phyloP scores from a whole-genome alignment of 2,329 filamentous ascomycete species.

The Fusarium buxicola region DNA sequence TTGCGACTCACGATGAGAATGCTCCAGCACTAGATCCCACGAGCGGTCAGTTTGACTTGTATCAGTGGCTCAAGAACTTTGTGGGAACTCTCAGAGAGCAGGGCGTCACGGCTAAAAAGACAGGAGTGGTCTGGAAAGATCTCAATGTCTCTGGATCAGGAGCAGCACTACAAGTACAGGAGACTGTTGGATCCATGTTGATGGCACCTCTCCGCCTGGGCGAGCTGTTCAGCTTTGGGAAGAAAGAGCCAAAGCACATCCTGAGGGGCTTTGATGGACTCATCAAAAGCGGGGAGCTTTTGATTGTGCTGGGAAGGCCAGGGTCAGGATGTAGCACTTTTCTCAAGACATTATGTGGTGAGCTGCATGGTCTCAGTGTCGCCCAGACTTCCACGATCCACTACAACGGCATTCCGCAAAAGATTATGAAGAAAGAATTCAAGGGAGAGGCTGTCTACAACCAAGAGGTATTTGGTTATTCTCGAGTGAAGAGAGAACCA shows the following conservation, averaged over 20 bases:
- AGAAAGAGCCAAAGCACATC: slow-evolving; percentile 67
- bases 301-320: slow-evolving; percentile 76
- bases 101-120: slow-evolving; percentile 63
- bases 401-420: slow-evolving; percentile 70
- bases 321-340: slow-evolving; percentile 73
- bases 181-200: slow-evolving; percentile 71
- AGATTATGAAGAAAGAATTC: slow-evolving; percentile 68
- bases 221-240: slow-evolving; percentile 63
- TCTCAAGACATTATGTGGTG: slow-evolving; percentile 70
- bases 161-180: slow-evolving; percentile 74
- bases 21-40: slow-evolving; percentile 54
- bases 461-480: slow-evolving; percentile 65
- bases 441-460: slow-evolving; percentile 79
- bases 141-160: slow-evolving; percentile 76
- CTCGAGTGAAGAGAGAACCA: rapidly evolving
- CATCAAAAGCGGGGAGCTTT: slow-evolving; percentile 72
- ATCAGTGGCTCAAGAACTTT: slow-evolving; percentile 56
- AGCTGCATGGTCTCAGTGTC: slow-evolving; percentile 68
- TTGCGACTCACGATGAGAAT: slow-evolving; percentile 41
- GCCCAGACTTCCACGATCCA: slow-evolving; percentile 64
- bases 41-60: slow-evolving; percentile 54
- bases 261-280: slow-evolving; percentile 73
- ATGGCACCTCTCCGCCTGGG: slow-evolving; percentile 67
- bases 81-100: slow-evolving; percentile 62
- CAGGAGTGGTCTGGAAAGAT: slow-evolving; percentile 73